Conservation (phyloP, 2,329 filamentous ascomycete species). For the Kalmusia sp. region DNA sequence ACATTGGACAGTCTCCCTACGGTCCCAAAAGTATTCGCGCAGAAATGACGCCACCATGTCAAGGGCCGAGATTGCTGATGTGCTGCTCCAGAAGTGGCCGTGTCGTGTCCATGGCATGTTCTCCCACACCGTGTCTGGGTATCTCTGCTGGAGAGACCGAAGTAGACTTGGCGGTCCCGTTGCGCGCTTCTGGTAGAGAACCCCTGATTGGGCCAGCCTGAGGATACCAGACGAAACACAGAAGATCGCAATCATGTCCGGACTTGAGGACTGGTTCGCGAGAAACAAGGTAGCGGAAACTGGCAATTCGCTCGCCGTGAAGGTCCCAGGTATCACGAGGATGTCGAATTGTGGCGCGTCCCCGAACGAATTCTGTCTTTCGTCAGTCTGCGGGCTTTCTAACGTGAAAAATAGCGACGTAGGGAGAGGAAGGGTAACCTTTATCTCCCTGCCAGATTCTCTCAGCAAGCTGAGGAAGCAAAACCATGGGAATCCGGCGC, state of each 20-base stretch:
- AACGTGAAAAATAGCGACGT: conserved; percentile 1
- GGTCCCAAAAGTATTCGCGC: conserved; percentile 48
- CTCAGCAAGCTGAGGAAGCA: conserved; percentile 35
- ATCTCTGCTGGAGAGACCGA: conserved; percentile 31
- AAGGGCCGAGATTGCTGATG: conserved; percentile 36
- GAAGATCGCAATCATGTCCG: conserved; percentile 35
- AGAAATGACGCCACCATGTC: conserved; percentile 44
- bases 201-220: conserved; percentile 34
- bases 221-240: conserved; percentile 42
- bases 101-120: conserved; percentile 36
- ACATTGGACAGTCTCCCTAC: conserved; percentile 37
- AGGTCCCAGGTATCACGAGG: conserved; percentile 43
- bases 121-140: conserved; percentile 39
- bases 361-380: conserved; percentile 39
- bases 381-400: conserved; percentile 23
- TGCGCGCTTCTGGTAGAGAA: conserved; percentile 34
- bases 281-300: conserved; percentile 34
- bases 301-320: conserved; percentile 29
- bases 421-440: conserved; percentile 36
- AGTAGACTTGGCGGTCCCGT: conserved; percentile 36
- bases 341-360: conserved; percentile 45
- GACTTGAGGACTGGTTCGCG: conserved; percentile 30
- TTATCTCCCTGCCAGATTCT: conserved; percentile 47
- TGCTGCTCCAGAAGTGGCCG: conserved; percentile 43
- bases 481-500: conserved; percentile 42